phyloP scores from a whole-genome alignment of 2,329 filamentous ascomycete genomes.

The Rutstroemia sp. region DNA sequence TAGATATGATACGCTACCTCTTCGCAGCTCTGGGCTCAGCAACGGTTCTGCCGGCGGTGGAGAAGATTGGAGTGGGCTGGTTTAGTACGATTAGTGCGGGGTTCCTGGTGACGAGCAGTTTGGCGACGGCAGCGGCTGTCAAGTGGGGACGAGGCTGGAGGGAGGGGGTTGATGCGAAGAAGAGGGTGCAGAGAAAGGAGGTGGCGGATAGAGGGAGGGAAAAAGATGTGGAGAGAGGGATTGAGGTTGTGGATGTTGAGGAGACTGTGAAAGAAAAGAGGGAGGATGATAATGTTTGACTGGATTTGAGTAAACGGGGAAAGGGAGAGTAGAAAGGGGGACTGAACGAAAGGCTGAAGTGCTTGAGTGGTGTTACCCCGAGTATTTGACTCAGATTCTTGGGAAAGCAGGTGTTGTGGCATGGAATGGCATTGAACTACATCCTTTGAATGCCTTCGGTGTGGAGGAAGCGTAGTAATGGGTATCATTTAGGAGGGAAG shows the following conservation, averaged over 20 bases:
- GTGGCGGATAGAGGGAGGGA: conserved; percentile 5
- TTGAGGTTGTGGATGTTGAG: background rate
- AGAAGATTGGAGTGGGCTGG: conserved; percentile 72
- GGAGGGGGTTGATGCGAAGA: conserved; percentile 43
- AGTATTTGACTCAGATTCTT: no score
- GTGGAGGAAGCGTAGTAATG: no score
- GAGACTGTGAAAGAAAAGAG: background rate
- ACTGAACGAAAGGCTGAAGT: background rate
- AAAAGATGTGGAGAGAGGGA: background rate
- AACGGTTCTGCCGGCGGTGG: conserved; percentile 65
- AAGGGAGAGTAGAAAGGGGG: background rate
- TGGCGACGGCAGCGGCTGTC: conserved; percentile 19
- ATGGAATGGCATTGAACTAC: no score
- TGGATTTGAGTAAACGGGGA: background rate
- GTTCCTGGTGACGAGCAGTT: conserved; percentile 40
- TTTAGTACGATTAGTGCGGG: conserved; percentile 63
- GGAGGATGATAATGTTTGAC: background rate
- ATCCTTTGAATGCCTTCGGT: no score
- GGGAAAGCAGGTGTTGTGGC: no score
- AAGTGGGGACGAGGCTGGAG: conserved; percentile 30
- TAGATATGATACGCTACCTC: conserved; percentile 62
- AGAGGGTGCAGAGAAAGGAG: conserved; percentile 32
- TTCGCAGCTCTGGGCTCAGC: conserved; percentile 66
- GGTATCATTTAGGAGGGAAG: no score
- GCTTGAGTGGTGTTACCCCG: no score